Percentiles rank a stretch among this genome's conserved stretches.
phyloP scores from a whole-genome alignment of 2,329 filamentous ascomycete species.

The Didymella pomorum region DNA sequence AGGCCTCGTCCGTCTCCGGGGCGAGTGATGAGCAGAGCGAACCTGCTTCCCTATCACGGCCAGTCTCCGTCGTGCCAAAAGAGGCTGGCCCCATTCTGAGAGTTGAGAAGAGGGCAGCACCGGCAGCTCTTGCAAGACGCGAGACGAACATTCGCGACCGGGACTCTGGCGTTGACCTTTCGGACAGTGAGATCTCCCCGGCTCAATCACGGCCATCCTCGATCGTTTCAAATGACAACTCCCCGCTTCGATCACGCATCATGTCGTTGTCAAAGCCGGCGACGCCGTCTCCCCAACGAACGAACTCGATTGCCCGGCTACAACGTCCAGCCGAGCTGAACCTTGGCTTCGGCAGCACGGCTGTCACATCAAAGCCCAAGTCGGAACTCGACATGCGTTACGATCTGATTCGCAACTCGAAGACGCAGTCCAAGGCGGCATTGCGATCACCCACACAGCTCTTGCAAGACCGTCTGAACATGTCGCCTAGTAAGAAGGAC shows the following conservation, averaged over 20 bases:
- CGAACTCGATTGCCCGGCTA: slow-evolving; percentile 31
- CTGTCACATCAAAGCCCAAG: slow-evolving; percentile 30
- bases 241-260: slow-evolving; percentile 14
- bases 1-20: not conserved
- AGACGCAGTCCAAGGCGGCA: slow-evolving; percentile 38
- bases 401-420: slow-evolving; percentile 44
- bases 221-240: slow-evolving; percentile 21
- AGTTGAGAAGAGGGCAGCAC: slow-evolving; percentile 4
- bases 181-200: slow-evolving; percentile 25
- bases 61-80: slow-evolving; percentile 3
- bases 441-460: slow-evolving; percentile 46
- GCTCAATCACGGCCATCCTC: slow-evolving; percentile 22
- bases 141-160: slow-evolving; percentile 22
- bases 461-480: slow-evolving; percentile 40
- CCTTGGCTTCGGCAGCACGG: slow-evolving; percentile 24
- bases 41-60: not conserved
- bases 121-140: not conserved
- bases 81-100: slow-evolving; percentile 1
- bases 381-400: slow-evolving; percentile 45
- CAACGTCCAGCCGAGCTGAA: slow-evolving; percentile 44
- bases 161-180: slow-evolving; percentile 40
- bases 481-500: slow-evolving; percentile 28
- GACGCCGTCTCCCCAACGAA: slow-evolving; percentile 21
- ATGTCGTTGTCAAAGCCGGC: slow-evolving; percentile 23
- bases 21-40: not conserved